Evolutionary conservation across 2,329 filamentous ascomycete species (phyloP).

Genomic region (Drechslerella coelobrocha): DNA sequence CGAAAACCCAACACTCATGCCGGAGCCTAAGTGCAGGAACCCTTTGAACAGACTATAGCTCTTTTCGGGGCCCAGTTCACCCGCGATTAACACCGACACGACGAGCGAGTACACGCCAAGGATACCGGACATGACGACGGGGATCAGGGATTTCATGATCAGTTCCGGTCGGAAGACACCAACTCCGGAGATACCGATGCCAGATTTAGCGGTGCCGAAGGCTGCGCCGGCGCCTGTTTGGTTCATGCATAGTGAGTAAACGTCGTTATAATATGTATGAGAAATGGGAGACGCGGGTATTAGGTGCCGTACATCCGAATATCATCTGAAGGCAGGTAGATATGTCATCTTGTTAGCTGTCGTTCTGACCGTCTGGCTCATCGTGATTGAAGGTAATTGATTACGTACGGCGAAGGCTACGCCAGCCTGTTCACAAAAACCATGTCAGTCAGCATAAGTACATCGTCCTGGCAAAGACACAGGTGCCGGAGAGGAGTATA

Average conservation of each 20-base stretch:
- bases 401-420: slow-evolving; percentile 47
- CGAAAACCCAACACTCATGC: slow-evolving; percentile 87
- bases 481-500: neutral
- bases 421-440: slow-evolving; percentile 32
- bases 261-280: neutral
- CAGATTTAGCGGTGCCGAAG: slow-evolving; percentile 82
- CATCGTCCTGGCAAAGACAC: neutral
- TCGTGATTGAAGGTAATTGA: neutral
- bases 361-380: neutral
- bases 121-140: slow-evolving; percentile 98
- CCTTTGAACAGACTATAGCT: slow-evolving; percentile 84
- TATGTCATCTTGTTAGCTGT: slow-evolving; percentile 1
- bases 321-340: slow-evolving; percentile 28
- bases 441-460: neutral
- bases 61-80: slow-evolving; percentile 74
- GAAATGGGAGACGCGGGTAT: neutral
- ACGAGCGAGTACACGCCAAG: slow-evolving; percentile 98
- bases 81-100: slow-evolving; percentile 92
- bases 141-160: slow-evolving; percentile 73
- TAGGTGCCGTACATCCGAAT: slow-evolving; percentile 40
- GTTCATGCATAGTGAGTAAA: neutral
- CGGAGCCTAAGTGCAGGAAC: slow-evolving; percentile 91
- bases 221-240: slow-evolving; percentile 68
- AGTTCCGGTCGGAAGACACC: slow-evolving; percentile 84
- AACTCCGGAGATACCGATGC: slow-evolving; percentile 84